phyloP scores from a whole-genome alignment of 2,329 filamentous ascomycete genomes.

The Pezicula rhizophila region DNA sequence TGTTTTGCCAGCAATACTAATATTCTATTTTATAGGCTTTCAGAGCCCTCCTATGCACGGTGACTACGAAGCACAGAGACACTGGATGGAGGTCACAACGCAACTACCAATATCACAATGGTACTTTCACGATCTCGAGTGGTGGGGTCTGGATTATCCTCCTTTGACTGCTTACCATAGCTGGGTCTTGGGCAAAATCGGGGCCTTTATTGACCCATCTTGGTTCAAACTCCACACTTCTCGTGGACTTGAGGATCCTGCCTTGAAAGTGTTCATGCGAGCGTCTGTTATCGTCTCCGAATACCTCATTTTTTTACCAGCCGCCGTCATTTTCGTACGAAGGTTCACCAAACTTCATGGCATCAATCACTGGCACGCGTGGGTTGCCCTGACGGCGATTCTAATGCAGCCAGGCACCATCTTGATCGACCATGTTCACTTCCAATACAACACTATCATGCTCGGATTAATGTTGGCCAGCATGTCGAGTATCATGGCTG shows the following conservation, averaged over 20 bases:
- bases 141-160: constrained; percentile 98
- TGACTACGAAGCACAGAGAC: constrained; percentile 94
- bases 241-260: constrained; percentile 71
- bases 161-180: constrained; percentile 97
- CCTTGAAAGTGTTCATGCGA: constrained; percentile 91
- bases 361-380: constrained; percentile 75
- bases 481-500: constrained; percentile 82
- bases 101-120: constrained; percentile 87
- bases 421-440: constrained; percentile 89
- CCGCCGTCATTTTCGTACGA: constrained; percentile 77
- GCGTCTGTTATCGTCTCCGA: constrained; percentile 87
- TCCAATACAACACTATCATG: constrained; percentile 99
- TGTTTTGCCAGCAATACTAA: constrained; percentile 7
- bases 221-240: constrained; percentile 88
- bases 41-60: constrained; percentile 84
- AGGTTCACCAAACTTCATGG: constrained; percentile 71
- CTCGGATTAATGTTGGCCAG: constrained; percentile 81
- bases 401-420: constrained; percentile 88
- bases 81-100: constrained; percentile 97
- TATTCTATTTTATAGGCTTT: constrained; percentile 48
- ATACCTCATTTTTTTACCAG: constrained; percentile 83
- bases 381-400: constrained; percentile 81
- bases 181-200: constrained; percentile 87
- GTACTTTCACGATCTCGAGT: constrained; percentile 96
- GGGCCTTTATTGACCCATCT: constrained; percentile 66